Conservation (phyloP, 169 alveolate species). For the Eimeria acervulina region DNA sequence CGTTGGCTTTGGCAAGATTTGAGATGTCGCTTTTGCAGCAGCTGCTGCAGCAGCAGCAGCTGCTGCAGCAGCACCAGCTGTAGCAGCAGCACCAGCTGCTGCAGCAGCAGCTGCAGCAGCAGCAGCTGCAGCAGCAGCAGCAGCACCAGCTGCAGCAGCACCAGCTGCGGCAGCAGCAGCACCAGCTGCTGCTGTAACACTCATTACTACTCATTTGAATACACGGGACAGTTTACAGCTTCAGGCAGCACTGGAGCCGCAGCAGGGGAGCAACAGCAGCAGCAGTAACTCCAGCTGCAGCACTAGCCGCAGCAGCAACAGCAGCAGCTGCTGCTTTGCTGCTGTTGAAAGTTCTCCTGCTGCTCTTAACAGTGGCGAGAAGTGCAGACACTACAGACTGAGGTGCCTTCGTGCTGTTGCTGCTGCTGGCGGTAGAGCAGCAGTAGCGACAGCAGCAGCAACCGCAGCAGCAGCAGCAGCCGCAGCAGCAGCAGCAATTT, state of each 20-base stretch:
- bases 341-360: background rate
- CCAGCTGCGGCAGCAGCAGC: background rate
- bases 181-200: background rate
- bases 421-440: background rate
- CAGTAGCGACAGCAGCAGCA: background rate
- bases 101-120: too few relatives aligned
- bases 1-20: constrained; percentile 51
- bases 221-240: background rate
- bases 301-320: too few relatives aligned
- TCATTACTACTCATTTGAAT: background rate
- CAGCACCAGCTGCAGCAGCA: background rate
- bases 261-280: constrained; percentile 31
- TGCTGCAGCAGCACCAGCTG: too few relatives aligned
- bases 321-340: background rate
- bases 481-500: constrained; percentile 26
- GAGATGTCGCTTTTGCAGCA: background rate
- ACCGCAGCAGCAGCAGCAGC: background rate
- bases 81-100: too few relatives aligned
- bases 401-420: background rate
- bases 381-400: background rate
- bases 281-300: background rate
- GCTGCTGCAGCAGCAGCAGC: constrained; percentile 9
- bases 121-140: constrained; percentile 7
- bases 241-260: background rate
- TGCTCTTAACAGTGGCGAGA: constrained; percentile 6